phyloP scores from a whole-genome alignment of 257 asterid species.

The Datura wrightii region DNA sequence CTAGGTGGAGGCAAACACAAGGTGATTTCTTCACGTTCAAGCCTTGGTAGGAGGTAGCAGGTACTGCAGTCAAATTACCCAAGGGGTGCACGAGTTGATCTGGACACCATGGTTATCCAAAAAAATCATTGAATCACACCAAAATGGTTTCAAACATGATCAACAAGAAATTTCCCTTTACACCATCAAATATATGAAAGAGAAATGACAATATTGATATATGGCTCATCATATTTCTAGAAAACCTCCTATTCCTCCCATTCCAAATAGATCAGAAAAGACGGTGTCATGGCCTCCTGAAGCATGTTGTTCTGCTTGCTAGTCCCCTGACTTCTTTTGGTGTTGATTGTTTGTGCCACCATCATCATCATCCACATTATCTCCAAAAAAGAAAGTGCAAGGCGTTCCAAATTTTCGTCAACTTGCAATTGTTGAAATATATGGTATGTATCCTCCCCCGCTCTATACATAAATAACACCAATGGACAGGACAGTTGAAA shows the following conservation, averaged over 20 bases:
- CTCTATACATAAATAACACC: neutral
- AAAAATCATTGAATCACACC: neutral
- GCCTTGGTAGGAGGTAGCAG: neutral
- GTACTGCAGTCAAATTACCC: neutral
- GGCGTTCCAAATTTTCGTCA: neutral
- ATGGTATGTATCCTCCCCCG: neutral
- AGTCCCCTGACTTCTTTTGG: neutral
- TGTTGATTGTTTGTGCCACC: neutral
- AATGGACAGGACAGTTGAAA: neutral
- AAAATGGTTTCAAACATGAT: neutral
- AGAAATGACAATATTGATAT: neutral
- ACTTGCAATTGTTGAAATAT: neutral
- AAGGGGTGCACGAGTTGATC: neutral
- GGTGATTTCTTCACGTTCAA: neutral
- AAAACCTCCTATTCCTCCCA: neutral
- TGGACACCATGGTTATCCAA: neutral
- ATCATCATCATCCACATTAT: neutral
- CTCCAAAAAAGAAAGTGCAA: neutral
- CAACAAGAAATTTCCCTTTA: neutral
- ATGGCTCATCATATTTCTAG: slow-evolving; percentile 1
- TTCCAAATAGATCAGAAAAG: neutral
- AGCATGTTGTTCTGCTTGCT: neutral
- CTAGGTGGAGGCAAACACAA: neutral
- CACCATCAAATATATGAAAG: neutral
- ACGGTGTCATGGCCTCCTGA: neutral